Percentiles rank a stretch among this genome's conserved stretches.
Conservation (phyloP, 2,329 filamentous ascomycete genomes). For the Fusarium miscanthi region DNA sequence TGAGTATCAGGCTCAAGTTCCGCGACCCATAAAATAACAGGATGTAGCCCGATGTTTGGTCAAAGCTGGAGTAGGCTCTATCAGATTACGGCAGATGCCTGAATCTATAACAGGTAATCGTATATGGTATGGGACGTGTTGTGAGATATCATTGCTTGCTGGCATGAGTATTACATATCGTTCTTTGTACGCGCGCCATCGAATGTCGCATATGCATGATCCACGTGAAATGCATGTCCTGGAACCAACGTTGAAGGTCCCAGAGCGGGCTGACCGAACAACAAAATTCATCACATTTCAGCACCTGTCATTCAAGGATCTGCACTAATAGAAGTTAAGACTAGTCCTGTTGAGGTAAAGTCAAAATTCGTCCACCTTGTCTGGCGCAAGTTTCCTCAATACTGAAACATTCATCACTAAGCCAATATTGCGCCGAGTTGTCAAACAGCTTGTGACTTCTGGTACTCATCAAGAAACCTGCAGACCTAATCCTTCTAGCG, state of each 20-base stretch:
- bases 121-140: background rate
- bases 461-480: conserved; percentile 1
- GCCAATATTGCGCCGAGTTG: conserved; percentile 1
- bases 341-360: conserved; percentile 33
- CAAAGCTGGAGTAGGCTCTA: conserved; percentile 16
- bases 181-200: background rate
- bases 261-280: conserved; percentile 7
- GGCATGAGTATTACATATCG: background rate
- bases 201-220: background rate
- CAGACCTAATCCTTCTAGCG: conserved; percentile 3
- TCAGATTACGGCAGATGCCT: conserved; percentile 21
- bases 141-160: background rate
- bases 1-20: background rate
- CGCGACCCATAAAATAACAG: conserved; percentile 19
- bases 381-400: conserved; percentile 7
- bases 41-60: conserved; percentile 7
- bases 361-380: background rate
- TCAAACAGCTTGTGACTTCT: conserved; percentile 4
- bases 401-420: conserved; percentile 24
- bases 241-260: conserved; percentile 13
- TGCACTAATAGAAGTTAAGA: conserved; percentile 23
- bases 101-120: conserved; percentile 20
- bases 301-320: conserved; percentile 26
- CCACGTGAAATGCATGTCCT: conserved; percentile 1
- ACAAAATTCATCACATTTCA: background rate